Percentiles rank a stretch among this genome's conserved stretches.
phyloP scores from a whole-genome alignment of 345 rosid species.

The Gossypioides kirkii region DNA sequence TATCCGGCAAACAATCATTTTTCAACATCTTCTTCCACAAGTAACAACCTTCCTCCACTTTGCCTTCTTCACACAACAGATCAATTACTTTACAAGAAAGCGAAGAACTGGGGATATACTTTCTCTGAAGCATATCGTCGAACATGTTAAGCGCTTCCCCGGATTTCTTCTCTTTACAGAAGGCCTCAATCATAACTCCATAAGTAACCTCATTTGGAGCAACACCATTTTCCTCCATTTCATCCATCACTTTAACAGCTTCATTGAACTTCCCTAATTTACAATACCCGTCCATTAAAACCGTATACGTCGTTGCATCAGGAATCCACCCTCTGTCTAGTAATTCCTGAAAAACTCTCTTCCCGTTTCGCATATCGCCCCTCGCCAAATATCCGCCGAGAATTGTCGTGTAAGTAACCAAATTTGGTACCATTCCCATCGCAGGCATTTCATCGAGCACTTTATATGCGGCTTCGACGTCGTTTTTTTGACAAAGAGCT shows the following conservation, averaged over 20 bases:
- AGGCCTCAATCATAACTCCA: slow-evolving; percentile 75
- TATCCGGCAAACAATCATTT: slow-evolving; percentile 70
- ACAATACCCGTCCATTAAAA: slow-evolving; percentile 78
- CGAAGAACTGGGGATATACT: slow-evolving; percentile 53
- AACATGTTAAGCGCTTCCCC: slow-evolving; percentile 73
- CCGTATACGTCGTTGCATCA: slow-evolving; percentile 65
- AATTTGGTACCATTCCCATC: slow-evolving; percentile 73
- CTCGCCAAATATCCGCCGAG: slow-evolving; percentile 62
- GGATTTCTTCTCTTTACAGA: slow-evolving; percentile 56
- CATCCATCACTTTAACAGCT: slow-evolving; percentile 80
- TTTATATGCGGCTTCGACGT: slow-evolving; percentile 50
- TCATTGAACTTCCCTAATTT: slow-evolving; percentile 55
- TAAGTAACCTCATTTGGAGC: slow-evolving; percentile 79
- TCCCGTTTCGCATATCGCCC: slow-evolving; percentile 64
- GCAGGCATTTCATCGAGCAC: slow-evolving; percentile 80
- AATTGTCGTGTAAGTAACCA: slow-evolving; percentile 70
- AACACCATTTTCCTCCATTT: slow-evolving; percentile 69
- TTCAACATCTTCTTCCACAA: slow-evolving; percentile 73
- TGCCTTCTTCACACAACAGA: slow-evolving; percentile 54
- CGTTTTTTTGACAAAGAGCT: slow-evolving; percentile 56
- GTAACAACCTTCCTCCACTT: slow-evolving; percentile 63
- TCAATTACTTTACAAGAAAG: slow-evolving; percentile 84
- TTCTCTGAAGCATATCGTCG: slow-evolving; percentile 63
- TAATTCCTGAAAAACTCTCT: slow-evolving; percentile 52
- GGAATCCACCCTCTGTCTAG: slow-evolving; percentile 83